Evolutionary conservation across 305 asterid species (phyloP).

Genomic region (Salvia sclarea): DNA sequence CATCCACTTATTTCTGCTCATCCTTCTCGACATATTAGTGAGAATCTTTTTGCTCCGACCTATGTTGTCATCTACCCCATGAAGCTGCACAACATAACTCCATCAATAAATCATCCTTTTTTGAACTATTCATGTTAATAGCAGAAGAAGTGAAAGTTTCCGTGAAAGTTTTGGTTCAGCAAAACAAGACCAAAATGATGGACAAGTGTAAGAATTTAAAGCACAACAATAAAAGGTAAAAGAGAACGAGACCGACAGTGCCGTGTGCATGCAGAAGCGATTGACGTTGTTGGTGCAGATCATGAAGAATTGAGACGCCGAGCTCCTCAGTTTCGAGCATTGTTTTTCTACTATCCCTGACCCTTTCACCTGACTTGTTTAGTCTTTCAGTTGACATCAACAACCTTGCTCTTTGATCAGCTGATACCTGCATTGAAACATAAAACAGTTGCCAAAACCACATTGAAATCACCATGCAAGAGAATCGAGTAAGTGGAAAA

Average conservation of each 20-base stretch:
- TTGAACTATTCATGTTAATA: background rate
- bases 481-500: background rate
- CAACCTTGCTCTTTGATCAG: conserved; percentile 67
- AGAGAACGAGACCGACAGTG: conserved; percentile 40
- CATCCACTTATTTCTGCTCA: conserved; percentile 76
- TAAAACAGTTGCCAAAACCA: background rate
- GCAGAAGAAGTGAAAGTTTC: background rate
- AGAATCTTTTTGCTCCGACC: conserved; percentile 71
- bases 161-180: background rate
- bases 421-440: conserved; percentile 41
- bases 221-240: background rate
- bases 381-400: conserved; percentile 66
- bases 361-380: conserved; percentile 52
- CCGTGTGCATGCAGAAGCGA: conserved; percentile 61
- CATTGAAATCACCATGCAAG: background rate
- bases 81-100: conserved; percentile 47
- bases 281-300: conserved; percentile 74
- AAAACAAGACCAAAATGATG: background rate
- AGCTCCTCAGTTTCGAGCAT: conserved; percentile 83
- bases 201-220: background rate
- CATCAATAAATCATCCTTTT: background rate
- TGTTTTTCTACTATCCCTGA: conserved; percentile 59
- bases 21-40: conserved; percentile 69
- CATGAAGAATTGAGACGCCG: conserved; percentile 81
- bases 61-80: conserved; percentile 73